A percentile compares a stretch with the other conserved stretches of the same genome.
These are phyloP conservation scores for Sungouiozyma ichnusensis DNA, from an alignment of 805 yeast species.

Conservation along the genomic window DNA sequence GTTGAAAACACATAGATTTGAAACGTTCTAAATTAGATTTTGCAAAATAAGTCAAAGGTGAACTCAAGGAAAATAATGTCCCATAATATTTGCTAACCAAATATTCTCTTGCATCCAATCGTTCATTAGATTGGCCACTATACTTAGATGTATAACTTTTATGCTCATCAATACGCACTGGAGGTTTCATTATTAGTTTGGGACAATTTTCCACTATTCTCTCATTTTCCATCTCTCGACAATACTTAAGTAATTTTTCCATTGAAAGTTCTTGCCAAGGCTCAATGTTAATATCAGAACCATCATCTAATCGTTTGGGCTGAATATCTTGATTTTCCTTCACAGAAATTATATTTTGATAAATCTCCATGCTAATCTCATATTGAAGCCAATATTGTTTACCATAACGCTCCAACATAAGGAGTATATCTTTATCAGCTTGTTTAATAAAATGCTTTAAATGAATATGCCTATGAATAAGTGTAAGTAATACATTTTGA, in stretches of 20 bases:
- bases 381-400: constrained; percentile 13
- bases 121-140: background rate
- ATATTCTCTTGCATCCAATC: constrained; percentile 16
- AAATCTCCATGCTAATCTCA: constrained; percentile 2
- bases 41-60: constrained; percentile 32
- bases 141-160: background rate
- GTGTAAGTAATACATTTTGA: background rate
- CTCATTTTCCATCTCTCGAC: background rate
- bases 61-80: constrained; percentile 27
- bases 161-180: background rate
- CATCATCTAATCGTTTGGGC: background rate
- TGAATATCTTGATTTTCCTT: background rate
- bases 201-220: background rate
- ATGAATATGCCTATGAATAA: background rate
- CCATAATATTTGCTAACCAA: constrained; percentile 29
- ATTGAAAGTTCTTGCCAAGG: background rate
- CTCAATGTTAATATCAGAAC: background rate
- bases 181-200: background rate
- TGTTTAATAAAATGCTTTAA: constrained; percentile 6
- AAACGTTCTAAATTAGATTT: constrained; percentile 43
- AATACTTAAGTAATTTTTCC: background rate
- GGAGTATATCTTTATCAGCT: background rate
- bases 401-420: constrained; percentile 17
- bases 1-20: constrained; percentile 31
- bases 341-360: background rate